These are phyloP conservation scores for Tetrapisispora nanseiensis DNA, from an alignment of 805 yeast genomes.

Conservation along the genomic window DNA sequence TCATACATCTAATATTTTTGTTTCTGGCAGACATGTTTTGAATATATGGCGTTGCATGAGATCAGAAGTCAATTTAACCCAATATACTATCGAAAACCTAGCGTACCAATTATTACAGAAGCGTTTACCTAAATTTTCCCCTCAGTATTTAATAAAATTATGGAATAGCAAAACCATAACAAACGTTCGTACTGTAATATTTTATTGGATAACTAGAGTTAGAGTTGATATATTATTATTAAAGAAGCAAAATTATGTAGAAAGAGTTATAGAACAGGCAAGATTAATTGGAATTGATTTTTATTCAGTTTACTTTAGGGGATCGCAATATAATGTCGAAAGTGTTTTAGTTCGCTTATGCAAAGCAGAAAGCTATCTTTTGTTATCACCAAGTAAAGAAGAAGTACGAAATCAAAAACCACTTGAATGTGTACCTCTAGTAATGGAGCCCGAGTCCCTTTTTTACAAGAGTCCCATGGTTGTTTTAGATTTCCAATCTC, in stretches of 20 bases:
- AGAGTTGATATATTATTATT: conserved; percentile 37
- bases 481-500: conserved; percentile 86
- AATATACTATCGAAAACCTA: conserved; percentile 70
- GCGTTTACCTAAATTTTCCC: conserved; percentile 54
- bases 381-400: conserved; percentile 68
- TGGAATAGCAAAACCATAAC: conserved; percentile 26
- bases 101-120: conserved; percentile 57
- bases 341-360: conserved; percentile 68
- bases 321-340: conserved; percentile 92
- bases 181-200: conserved; percentile 36
- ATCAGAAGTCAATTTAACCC: conserved; percentile 49
- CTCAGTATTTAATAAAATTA: conserved; percentile 39
- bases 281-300: conserved; percentile 84
- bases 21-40: conserved; percentile 75
- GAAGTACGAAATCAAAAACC: conserved; percentile 82
- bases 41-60: conserved; percentile 78
- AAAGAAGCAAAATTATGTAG: conserved; percentile 53
- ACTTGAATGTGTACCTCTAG: conserved; percentile 76
- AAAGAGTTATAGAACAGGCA: conserved; percentile 71
- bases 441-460: conserved; percentile 83
- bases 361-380: conserved; percentile 61
- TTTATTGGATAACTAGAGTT: conserved; percentile 36
- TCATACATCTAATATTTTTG: conserved; percentile 57
- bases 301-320: conserved; percentile 75
- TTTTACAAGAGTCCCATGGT: conserved; percentile 83